Evolutionary conservation across 768 basidiomycete species (phyloP).

Genomic region (Termitomyces sp.): DNA sequence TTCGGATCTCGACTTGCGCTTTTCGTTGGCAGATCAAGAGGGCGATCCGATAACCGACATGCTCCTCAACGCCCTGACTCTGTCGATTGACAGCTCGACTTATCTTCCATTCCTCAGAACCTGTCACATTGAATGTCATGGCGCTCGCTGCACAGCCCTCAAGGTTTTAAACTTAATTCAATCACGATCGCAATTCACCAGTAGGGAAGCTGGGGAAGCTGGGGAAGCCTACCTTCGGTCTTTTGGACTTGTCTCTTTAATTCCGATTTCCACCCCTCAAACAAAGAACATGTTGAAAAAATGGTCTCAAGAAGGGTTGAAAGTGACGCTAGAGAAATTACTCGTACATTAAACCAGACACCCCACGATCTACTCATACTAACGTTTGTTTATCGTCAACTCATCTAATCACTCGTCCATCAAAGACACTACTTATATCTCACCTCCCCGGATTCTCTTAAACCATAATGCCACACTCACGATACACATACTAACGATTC

Average conservation of each 20-base stretch:
- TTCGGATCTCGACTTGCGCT: slow-evolving; percentile 28
- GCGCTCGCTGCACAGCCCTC: slow-evolving; percentile 23
- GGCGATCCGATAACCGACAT: slow-evolving; percentile 35
- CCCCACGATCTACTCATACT: no score
- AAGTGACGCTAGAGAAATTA: slow-evolving; percentile 13
- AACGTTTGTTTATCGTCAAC: neutral
- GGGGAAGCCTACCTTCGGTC: slow-evolving; percentile 16
- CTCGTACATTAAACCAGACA: neutral
- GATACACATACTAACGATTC: neutral
- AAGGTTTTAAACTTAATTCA: slow-evolving; percentile 27
- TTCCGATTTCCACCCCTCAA: slow-evolving; percentile 17
- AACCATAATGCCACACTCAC: neutral
- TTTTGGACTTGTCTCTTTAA: slow-evolving; percentile 28
- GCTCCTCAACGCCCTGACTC: slow-evolving; percentile 23
- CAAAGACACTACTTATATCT: no score
- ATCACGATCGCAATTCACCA: slow-evolving; percentile 24
- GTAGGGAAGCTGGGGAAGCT: no score
- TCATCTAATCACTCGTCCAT: neutral
- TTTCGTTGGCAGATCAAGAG: slow-evolving; percentile 27
- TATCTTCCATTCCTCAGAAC: slow-evolving; percentile 24
- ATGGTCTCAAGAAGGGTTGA: slow-evolving; percentile 25
- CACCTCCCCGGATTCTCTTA: no score
- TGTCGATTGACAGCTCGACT: neutral
- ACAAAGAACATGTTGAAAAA: slow-evolving; percentile 15
- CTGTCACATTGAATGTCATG: slow-evolving; percentile 31